Base-by-base conservation (phyloP, 2,329 filamentous ascomycete species). In the Seiridium unicorne region DNA sequence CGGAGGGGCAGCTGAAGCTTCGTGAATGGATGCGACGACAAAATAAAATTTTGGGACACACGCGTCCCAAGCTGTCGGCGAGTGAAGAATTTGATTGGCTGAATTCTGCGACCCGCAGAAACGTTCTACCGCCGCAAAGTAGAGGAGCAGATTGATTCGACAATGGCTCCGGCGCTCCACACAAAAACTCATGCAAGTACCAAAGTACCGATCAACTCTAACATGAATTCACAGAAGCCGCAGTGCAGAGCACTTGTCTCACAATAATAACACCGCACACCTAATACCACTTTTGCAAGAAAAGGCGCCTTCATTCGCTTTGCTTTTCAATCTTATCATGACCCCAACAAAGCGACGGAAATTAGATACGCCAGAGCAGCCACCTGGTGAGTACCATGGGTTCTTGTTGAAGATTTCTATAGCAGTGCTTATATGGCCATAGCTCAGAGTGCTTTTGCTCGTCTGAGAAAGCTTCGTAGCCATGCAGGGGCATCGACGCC, bases 381-480 rank as follows among this genome's bases (percentile, higher is more conserved):
- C 68, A 44, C 69, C 71, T 61, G 68, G 78, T 79, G 65, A 65
- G 76, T 69, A 11, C 44, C 13, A 31, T 51, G 10, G 31, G 40
- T 10, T 55, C 38, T 32, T 31, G 40, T 31, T 26, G 44, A 9
- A 18, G 18, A 44, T 4, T 34, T 32, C 38, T 9, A 18, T 54
- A 51, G 8, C 31, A 31, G 42, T n/a, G 51, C 54, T 67, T 64
- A 61, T 57, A 42, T 62, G 61, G 11, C 13, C 54, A 55, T 40
- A 77, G 73, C 69, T 18, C 71, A 79, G 72, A 81, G 78, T 66
- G 79, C 79, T 26, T 79, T 80, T 67, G 77, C 79, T 31, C 69
- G 79, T 42, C 72, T 78, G 3, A 75, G 75, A 59, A 66, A 77
- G 54, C 32, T 44, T 13, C 54, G 44, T n/a, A 47, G 44, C 18